Base-by-base conservation (phyloP, 148 eudicot species). In the Nepenthes mirabilis region DNA sequence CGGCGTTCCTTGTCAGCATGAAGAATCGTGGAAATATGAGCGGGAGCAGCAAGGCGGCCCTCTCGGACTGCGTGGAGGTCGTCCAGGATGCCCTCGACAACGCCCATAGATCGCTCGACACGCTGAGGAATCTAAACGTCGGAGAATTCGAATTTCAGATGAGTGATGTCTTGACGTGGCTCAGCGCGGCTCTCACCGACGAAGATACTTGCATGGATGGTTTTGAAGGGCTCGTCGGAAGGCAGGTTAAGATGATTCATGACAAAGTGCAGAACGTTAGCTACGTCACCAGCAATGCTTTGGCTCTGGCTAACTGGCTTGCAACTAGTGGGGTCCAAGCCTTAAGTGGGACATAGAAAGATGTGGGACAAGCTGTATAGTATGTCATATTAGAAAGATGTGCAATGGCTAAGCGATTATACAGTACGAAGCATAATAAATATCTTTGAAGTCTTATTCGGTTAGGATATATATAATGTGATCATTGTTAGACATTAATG, bases 191-290 rank as follows among this genome's bases (percentile, higher is more conserved):
- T 1, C 70, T 90, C 53, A 86, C 84, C 1, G 80, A 86, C 52
- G 80, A 78, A 58, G 86, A 77, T 32, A 90, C 97, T 55, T 90
- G 97, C 40, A 54, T 82, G 66, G 85, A 82, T 62, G 97, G 97
- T 4, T 82, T 90, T 57, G 73, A 61, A 47, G 76, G 58, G 2
- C 68, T 36, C 43, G 60, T 2, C 1, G 70, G 66, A 33, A 65
- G 61, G 37, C 2, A 66, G 66, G 62, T 81, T 57, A 33, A 9
- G 43, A 14, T 36, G 61, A 2, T 89, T 5, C 43, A 63, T 49
- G 43, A 62, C 9, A 76, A 61, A 63, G 85, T 89, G 50, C 37
- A 64, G 6, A 59, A 71, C 55, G 74, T 62, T 56, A 71, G 68
- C 64, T 78, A 52, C 55, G 33, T 75, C 23, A 82, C 97, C 34